Conservation (phyloP, 1,139 yeast species). For the Yamadazyma triangularis region DNA sequence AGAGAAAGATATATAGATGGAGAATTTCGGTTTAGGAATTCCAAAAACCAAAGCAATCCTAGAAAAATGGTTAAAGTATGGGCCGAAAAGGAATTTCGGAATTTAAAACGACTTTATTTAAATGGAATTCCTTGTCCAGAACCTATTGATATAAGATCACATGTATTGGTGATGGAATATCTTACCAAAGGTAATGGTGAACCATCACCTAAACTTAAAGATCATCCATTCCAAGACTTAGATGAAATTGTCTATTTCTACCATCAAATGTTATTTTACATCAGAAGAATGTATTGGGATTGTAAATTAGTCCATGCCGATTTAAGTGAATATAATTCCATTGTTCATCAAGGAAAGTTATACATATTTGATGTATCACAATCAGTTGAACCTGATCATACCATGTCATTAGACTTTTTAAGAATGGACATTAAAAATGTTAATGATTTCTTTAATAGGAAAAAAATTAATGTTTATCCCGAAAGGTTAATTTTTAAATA, state of each 20-base stretch:
- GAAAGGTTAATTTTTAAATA: slow-evolving; percentile 80
- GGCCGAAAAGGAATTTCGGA: slow-evolving; percentile 98
- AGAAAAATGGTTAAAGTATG: slow-evolving; percentile 96
- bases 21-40: slow-evolving; percentile 84
- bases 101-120: slow-evolving; percentile 72
- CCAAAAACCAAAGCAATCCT: slow-evolving; percentile 84
- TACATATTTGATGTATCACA: slow-evolving; percentile 97
- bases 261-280: slow-evolving; percentile 74
- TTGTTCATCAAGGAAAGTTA: slow-evolving; percentile 74
- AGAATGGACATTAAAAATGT: slow-evolving; percentile 98
- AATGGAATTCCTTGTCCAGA: slow-evolving; percentile 89
- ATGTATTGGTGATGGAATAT: slow-evolving; percentile 94
- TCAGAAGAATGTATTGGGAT: slow-evolving; percentile 81
- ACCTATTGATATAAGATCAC: slow-evolving; percentile 82
- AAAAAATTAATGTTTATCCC: slow-evolving; percentile 70
- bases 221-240: slow-evolving; percentile 62
- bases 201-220: slow-evolving; percentile 86
- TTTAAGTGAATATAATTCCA: slow-evolving; percentile 88
- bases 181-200: slow-evolving; percentile 72
- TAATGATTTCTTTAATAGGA: slow-evolving; percentile 74
- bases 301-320: slow-evolving; percentile 96
- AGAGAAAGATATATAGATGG: slow-evolving; percentile 96
- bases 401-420: slow-evolving; percentile 89
- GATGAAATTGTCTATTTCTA: slow-evolving; percentile 68
- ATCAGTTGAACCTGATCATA: slow-evolving; percentile 97